Base-by-base conservation (phyloP, 257 asterid species). In the Cruciata laevipes region DNA sequence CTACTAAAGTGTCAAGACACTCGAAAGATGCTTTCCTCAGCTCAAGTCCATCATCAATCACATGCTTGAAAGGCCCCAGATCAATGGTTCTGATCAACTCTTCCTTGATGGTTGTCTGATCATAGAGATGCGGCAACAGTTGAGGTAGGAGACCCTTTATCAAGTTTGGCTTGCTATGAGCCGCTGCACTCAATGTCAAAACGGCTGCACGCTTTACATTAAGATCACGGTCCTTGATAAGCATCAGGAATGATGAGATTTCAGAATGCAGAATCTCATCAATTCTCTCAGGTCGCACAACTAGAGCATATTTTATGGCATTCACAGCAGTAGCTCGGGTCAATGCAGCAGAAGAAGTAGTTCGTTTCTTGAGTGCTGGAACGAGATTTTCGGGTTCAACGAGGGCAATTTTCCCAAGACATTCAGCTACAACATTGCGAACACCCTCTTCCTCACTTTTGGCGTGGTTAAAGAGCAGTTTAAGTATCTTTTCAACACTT, bases 371-470 rank as follows among this genome's bases (percentile, higher is more conserved):
- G 23, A 90, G 92, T 35, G 96, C 97, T 69, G 97, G 96, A 77
- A 94, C 95, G 75, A 94, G 97, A 78, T 90, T 94, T 42, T 80
- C 86, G 74, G 99, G 99, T 81, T 85, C 94, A 77, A 94, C 88
- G 66, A 94, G 96, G 31, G 99, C 95, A 72, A 94, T 94, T 81
- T 94, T 94, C 35, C 99, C 99, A 49, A 94, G 83, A 79, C 99
- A 94, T 79, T 90, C 99, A 35, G 99, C 99, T 37, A 94, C 99
- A 70, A 94, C 97, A 84, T 94, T 94, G 76, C 99, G 95, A 78
- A 94, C 95, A 40, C 99, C 99, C 86, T 94, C 99, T 78, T 94
- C 99, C 52, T 94, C 99, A 69, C 99, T 94, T 87, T 94, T 97
- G 71, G 96, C 88, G 76, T 94, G 99, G 83, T 88, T 94, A 76